These are phyloP conservation scores for Cajanus cajan DNA, from an alignment of 306 rosid genomes.

Conservation along the genomic window DNA sequence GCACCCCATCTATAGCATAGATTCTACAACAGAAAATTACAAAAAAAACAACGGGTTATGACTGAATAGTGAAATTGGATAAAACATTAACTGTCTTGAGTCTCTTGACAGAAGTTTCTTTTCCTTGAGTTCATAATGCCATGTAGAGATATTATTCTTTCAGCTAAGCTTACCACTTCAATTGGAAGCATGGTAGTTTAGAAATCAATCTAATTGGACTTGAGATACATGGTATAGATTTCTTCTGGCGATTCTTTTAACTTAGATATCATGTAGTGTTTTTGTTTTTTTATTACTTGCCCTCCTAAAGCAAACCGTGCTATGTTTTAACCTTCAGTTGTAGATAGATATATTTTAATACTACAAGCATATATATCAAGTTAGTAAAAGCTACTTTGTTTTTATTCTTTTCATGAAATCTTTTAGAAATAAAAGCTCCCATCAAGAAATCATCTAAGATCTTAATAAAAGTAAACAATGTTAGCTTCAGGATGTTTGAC, in stretches of 20 bases:
- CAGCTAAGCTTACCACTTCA: conserved; percentile 9
- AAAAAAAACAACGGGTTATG: conserved; percentile 23
- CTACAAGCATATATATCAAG: background rate
- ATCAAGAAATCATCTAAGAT: background rate
- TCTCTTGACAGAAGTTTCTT: background rate
- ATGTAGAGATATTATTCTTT: background rate
- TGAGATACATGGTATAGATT: background rate
- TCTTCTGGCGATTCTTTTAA: conserved; percentile 5
- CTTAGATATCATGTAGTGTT: background rate
- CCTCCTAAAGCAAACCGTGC: background rate
- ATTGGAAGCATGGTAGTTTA: background rate
- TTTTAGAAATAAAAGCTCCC: background rate
- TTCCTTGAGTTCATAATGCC: background rate
- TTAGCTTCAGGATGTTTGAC: background rate
- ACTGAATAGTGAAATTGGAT: background rate
- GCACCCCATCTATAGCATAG: conserved; percentile 89
- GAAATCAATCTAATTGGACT: conserved; percentile 19
- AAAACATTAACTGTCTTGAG: background rate
- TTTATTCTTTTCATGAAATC: background rate
- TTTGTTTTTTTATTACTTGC: conserved; percentile 3
- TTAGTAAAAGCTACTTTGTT: background rate
- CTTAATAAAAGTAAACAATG: background rate
- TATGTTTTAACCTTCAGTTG: background rate
- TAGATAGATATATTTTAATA: background rate
- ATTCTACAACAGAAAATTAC: conserved; percentile 52